Evolutionary conservation across 1,284 basidiomycete genomes (phyloP), one percentile per base, ranked within the genome.

Genomic region (Ceratobasidium papillatum): DNA sequence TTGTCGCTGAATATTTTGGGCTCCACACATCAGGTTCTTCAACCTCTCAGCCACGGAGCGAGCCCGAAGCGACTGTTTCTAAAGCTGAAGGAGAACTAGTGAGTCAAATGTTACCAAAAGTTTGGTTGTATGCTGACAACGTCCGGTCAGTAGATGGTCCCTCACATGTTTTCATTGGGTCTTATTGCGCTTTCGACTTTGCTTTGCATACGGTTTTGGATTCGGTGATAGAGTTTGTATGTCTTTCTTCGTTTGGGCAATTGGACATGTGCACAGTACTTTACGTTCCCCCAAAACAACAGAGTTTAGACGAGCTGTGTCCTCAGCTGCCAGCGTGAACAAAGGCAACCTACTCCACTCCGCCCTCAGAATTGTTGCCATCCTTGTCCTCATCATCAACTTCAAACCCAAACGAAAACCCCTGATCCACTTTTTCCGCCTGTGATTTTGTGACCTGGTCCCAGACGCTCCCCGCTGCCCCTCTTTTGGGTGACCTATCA

Each of bases 1-100:
- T 98, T 79, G 87, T 95, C 78, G 87, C 93, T 0, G 96, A 98
- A 83, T 99, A 99, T 81, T 87, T 99, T 12, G 88, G 91, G 41
- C 84, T 99, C 19, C 63, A 59, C 38, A 64, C 76, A 41, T 47
- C 71, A 47, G 36, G 43, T 49, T 47, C 68, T n/a, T 65, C 63
- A 30, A 45, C 8, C 25, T 36, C 54, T 27, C 68, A 71, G 30
- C 68, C 68, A 22, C 54, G 68, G 27, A 49, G 56, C 38, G 68
- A 71, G 56, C 56, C 68, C 9, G 65, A 68, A 9, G 25, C n/a
- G 32, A 17, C 65, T 3, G 25, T 51, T 4, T 71, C 68, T n/a
- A 71, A 61, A 43, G 68, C 68, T 14, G n/a, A 25, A 22, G 68
- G 43, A 19, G 68, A 71, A 14, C 45, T 71, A 43, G 68, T 71